Percentiles rank a stretch among this genome's conserved stretches.
phyloP scores from a whole-genome alignment of 2,329 filamentous ascomycete genomes.

The Ophiostoma fasciatum region DNA sequence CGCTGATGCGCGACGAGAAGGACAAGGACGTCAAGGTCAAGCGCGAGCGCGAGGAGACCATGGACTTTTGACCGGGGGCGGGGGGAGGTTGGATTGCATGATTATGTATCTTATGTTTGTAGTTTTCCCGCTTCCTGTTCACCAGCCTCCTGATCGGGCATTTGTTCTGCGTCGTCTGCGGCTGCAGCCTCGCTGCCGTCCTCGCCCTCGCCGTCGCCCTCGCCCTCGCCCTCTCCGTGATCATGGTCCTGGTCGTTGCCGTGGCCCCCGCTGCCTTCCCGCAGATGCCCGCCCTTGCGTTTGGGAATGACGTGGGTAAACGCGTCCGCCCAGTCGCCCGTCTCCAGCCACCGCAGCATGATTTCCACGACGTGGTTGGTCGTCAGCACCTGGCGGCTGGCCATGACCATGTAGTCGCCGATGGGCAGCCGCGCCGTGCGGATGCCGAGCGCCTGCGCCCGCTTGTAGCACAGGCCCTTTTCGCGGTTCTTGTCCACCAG shows the following conservation, averaged over 20 bases:
- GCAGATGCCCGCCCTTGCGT: constrained; percentile 68
- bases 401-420: constrained; percentile 88
- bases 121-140: too few relatives aligned
- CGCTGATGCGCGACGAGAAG: constrained; percentile 61
- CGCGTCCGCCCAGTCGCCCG: constrained; percentile 78
- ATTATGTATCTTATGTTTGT: not conserved
- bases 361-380: constrained; percentile 97
- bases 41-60: constrained; percentile 38
- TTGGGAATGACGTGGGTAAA: constrained; percentile 83
- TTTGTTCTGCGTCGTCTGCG: too few relatives aligned
- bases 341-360: constrained; percentile 85
- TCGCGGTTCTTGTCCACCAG: constrained; percentile 93
- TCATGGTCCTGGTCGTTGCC: too few relatives aligned
- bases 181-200: too few relatives aligned
- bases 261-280: too few relatives aligned
- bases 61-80: constrained; percentile 41
- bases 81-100: too few relatives aligned
- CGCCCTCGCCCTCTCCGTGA: too few relatives aligned
- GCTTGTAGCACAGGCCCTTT: constrained; percentile 83
- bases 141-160: too few relatives aligned
- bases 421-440: constrained; percentile 87
- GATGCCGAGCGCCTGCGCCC: constrained; percentile 59
- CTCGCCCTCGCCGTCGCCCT: too few relatives aligned
- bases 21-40: constrained; percentile 40
- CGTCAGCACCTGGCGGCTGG: constrained; percentile 68